Evolutionary conservation across 2,329 filamentous ascomycete species (phyloP).

Genomic region (Aspergillus tubingensis): DNA sequence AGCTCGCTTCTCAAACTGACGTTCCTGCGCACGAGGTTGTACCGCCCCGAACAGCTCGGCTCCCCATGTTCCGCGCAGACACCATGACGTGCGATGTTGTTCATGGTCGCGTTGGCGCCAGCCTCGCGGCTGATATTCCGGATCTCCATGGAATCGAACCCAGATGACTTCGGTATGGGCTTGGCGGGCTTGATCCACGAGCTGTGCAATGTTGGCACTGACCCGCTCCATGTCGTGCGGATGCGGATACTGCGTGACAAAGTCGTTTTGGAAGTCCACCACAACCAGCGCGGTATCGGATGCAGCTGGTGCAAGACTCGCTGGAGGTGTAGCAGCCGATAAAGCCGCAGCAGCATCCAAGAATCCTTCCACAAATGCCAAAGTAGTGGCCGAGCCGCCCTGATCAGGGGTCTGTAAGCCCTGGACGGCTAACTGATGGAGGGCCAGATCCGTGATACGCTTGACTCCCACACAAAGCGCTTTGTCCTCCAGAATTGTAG

Average conservation of each 20-base stretch:
- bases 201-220: background rate
- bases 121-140: background rate
- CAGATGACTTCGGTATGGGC: background rate
- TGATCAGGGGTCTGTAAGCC: background rate
- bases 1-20: background rate
- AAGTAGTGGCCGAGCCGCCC: background rate
- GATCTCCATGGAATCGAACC: background rate
- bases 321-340: background rate
- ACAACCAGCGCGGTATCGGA: background rate
- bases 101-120: background rate
- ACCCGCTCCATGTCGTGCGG: background rate
- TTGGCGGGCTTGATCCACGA: background rate
- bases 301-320: background rate
- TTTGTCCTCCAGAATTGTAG: background rate
- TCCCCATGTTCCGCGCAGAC: constrained; percentile 3
- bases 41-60: background rate
- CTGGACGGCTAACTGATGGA: background rate
- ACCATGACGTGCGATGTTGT: background rate
- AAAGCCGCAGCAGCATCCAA: background rate
- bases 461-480: background rate
- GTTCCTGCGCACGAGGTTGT: background rate
- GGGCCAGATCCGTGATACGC: background rate
- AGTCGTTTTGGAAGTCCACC: constrained; percentile 10
- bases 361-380: background rate
- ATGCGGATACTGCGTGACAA: background rate